These are phyloP conservation scores for Quercus aquifolioides DNA, from an alignment of 306 rosid genomes.

Conservation along the genomic window DNA sequence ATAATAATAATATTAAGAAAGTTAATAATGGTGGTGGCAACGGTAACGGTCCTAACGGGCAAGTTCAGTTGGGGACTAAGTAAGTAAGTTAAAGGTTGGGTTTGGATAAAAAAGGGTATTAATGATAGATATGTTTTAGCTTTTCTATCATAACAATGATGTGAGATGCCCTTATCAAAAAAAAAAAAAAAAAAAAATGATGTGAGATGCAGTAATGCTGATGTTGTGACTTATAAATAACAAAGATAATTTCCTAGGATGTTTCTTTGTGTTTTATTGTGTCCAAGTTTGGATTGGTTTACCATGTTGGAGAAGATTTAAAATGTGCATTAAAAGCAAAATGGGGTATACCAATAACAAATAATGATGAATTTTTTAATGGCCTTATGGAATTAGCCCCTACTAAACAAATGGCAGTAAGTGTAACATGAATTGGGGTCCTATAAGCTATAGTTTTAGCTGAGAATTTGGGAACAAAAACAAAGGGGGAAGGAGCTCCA, in stretches of 20 bases:
- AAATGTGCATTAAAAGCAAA: not conserved
- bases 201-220: not conserved
- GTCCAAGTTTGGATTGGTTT: no score
- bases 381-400: not conserved
- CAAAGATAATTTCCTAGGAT: not conserved
- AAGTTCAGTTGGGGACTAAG: slow-evolving; percentile 27
- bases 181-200: not conserved
- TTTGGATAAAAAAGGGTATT: no score
- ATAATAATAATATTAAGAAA: rapidly evolving
- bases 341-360: not conserved
- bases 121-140: not conserved
- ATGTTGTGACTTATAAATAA: not conserved
- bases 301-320: not conserved
- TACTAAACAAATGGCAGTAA: not conserved
- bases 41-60: not conserved
- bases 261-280: not conserved
- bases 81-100: no score
- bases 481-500: no score
- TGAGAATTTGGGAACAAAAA: no score
- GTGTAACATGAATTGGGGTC: no score
- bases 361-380: not conserved
- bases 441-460: no score
- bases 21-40: not conserved
- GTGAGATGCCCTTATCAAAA: not conserved
- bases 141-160: not conserved